Base-by-base conservation (phyloP, 306 rosid species). In the Trifolium repens region DNA sequence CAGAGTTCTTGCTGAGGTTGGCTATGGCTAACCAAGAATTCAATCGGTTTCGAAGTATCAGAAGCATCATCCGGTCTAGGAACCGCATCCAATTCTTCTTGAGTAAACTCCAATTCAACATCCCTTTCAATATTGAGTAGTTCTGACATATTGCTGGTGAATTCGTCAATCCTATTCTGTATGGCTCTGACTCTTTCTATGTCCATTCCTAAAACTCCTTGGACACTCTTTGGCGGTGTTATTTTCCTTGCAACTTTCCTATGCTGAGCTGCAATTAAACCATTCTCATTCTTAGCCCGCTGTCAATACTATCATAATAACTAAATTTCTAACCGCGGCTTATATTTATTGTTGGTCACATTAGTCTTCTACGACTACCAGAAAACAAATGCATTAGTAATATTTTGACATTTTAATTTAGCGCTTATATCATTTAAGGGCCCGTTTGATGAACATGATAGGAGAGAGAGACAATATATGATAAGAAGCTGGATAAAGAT, bases 41-140 rank as follows among this genome's bases (percentile, higher is more conserved):
- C 97, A 35, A 89, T 87, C 1, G 97, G 94, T 82, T 85, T 87
- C 2, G 86, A 81, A 4, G 90, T 50, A 26, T 91, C 90, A 12
- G 89, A 82, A 78, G 80, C 12, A 57, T 83, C 85, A 55, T 84
- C 84, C 1, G 92, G 97, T 67, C 42, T 81, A 57, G 97, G 94
- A 84, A 91, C 94, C 4, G 97, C 97, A 83, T 91, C 89, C 71
- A 91, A 68, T 78, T 91, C 97, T 81, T 91, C 97, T 77, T 91
- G 97, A 6, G 97, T 91, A 75, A 73, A 91, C 87, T 91, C 97
- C 88, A 91, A 84, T 63, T 91, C 97, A 10, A 90, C 80, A 86
- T 91, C 97, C 81, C 97, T 89, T 80, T 91, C 97, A 22, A 89
- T 80, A 22, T 81, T 79, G 54, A 91, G 97, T 8, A 91, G 74